A percentile compares a stretch with the other conserved stretches of the same genome.
These are phyloP conservation scores for Talaromyces sp. DNA, from an alignment of 2,329 filamentous ascomycete species.

Conservation along the genomic window DNA sequence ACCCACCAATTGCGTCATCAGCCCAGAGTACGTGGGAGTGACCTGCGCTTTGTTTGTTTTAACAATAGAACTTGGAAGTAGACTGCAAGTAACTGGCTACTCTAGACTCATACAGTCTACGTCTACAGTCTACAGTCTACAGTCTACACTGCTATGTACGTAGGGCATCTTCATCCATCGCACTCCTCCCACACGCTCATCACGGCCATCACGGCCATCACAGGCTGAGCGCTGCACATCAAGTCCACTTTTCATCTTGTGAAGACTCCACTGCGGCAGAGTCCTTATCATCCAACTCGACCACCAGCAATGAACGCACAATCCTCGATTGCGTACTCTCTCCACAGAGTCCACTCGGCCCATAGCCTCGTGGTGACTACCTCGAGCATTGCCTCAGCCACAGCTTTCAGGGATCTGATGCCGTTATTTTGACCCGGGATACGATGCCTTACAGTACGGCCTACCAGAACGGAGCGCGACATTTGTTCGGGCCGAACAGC, in stretches of 20 bases:
- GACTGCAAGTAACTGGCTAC: neutral
- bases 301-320: neutral
- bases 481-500: conserved; percentile 22
- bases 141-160: too few relatives aligned
- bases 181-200: too few relatives aligned
- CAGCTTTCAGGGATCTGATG: conserved; percentile 33
- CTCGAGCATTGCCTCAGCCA: conserved; percentile 29
- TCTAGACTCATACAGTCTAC: too few relatives aligned
- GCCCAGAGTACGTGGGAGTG: neutral
- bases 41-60: neutral
- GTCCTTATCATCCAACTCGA: neutral
- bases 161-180: too few relatives aligned
- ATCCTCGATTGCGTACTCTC: neutral
- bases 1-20: conserved; percentile 11
- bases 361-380: too few relatives aligned
- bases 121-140: too few relatives aligned
- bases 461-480: conserved; percentile 28
- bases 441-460: conserved; percentile 34
- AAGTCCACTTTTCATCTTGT: conserved; percentile 18
- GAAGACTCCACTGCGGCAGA: conserved; percentile 13
- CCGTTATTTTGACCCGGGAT: conserved; percentile 30
- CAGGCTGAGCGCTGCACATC: neutral
- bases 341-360: neutral
- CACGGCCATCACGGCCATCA: neutral
- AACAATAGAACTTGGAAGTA: neutral